These are phyloP conservation scores for Nothomitra cinnamomea DNA, from an alignment of 2,329 filamentous ascomycete genomes.

Conservation along the genomic window DNA sequence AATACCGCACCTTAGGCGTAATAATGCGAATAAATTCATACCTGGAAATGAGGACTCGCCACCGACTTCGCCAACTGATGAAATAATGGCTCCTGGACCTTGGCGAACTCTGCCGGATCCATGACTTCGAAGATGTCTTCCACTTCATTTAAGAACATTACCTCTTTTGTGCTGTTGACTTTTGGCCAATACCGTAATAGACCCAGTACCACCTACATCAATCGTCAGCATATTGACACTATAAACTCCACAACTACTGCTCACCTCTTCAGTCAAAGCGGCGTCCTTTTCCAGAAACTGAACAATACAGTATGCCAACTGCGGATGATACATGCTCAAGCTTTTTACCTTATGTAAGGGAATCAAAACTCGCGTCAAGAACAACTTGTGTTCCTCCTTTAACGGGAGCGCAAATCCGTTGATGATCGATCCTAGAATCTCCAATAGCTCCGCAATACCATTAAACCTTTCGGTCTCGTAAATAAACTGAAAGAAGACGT, in stretches of 20 bases:
- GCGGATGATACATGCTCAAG: slow-evolving; percentile 98
- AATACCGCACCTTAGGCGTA: slow-evolving; percentile 8
- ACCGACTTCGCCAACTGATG: slow-evolving; percentile 96
- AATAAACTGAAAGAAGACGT: slow-evolving; percentile 98
- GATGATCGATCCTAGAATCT: slow-evolving; percentile 96
- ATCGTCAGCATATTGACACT: slow-evolving; percentile 5
- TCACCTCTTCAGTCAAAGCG: slow-evolving; percentile 84
- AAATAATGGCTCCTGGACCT: slow-evolving; percentile 95
- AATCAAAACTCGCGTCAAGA: slow-evolving; percentile 81
- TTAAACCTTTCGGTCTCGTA: slow-evolving; percentile 99
- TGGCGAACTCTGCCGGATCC: slow-evolving; percentile 96
- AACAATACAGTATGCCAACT: slow-evolving; percentile 95
- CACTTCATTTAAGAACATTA: slow-evolving; percentile 98
- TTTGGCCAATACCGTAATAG: slow-evolving; percentile 96
- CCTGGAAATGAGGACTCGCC: slow-evolving; percentile 93
- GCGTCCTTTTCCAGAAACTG: slow-evolving; percentile 98
- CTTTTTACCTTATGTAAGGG: slow-evolving; percentile 97
- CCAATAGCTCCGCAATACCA: slow-evolving; percentile 86
- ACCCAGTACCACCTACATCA: slow-evolving; percentile 65
- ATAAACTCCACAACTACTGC: not conserved
- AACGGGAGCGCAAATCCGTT: slow-evolving; percentile 93
- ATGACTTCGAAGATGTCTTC: slow-evolving; percentile 99
- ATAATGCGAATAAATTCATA: slow-evolving; percentile 17
- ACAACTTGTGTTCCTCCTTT: slow-evolving; percentile 98
- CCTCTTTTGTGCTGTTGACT: slow-evolving; percentile 98